Evolutionary conservation across 106 monocot species (phyloP), one percentile per base, ranked within the genome.

Genomic region (Narthecium ossifragum): DNA sequence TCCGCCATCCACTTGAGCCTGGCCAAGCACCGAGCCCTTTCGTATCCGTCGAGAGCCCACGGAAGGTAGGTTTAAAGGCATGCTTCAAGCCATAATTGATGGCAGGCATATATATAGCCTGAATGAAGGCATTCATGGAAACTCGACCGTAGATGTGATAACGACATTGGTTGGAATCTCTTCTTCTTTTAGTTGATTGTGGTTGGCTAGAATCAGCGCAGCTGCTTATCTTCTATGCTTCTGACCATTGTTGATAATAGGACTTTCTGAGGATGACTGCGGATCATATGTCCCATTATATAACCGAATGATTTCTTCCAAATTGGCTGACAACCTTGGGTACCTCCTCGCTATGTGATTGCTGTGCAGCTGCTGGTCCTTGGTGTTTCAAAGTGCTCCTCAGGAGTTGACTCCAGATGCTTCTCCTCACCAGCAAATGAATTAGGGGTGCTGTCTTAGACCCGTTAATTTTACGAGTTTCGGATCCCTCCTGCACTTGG

Each of bases 301-400:
- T 30, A 90, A 29, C 10, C 50, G 70, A 53, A 96, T 86, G 8
- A 84, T 55, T 1, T 90, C 94, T 39, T 85, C 84, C 34, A 60
- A 11, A 32, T 66, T 52, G 25, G 34, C 17, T 41, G 32, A n/a
- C n/a, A n/a, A n/a, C n/a, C n/a, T n/a, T n/a, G n/a, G n/a, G n/a
- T n/a, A n/a, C n/a, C n/a, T n/a, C 9, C 30, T 49, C 23, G 1
- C 46, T 30, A 11, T 21, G 59, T 15, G 45, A 8, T 20, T 53
- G 25, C 8, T 53, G 40, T 33, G 38, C 26, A 53, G 55, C 30
- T 52, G 65, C 60, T 32, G 34, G 41, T 8, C 9, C 29, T n/a
- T 51, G 13, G 56, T 65, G 48, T 21, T 53, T 60, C 23, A 37
- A n/a, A 36, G 11, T 27, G 17, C 23, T 26, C 48, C 34, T 48